Evolutionary conservation across 495 filamentous ascomycete genomes (phyloP).

Genomic region (Aspergillus funiculosus): DNA sequence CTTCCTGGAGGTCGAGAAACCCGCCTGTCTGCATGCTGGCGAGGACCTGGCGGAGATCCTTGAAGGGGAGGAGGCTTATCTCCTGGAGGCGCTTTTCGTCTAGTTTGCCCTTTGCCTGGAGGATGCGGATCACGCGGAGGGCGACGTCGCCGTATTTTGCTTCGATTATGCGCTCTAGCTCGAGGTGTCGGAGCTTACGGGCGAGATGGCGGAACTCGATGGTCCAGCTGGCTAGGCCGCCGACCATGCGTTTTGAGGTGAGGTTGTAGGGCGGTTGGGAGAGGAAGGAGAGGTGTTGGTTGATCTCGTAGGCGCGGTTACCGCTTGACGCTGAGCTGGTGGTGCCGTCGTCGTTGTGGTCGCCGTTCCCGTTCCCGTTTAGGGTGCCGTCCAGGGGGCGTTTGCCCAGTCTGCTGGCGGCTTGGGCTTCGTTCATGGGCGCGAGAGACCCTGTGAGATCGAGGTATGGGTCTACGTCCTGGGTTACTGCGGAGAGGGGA

Average conservation of each 20-base stretch:
- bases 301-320: slow-evolving; percentile 49
- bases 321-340: slow-evolving; percentile 33
- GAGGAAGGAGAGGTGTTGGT: slow-evolving; percentile 72
- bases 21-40: slow-evolving; percentile 74
- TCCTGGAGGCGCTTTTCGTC: slow-evolving; percentile 80
- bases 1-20: slow-evolving; percentile 83
- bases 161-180: slow-evolving; percentile 72
- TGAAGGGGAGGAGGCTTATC: slow-evolving; percentile 68
- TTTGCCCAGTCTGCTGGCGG: slow-evolving; percentile 29
- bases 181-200: slow-evolving; percentile 58
- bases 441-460: slow-evolving; percentile 38
- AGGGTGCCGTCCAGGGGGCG: slow-evolving; percentile 36
- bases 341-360: slow-evolving; percentile 9
- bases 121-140: slow-evolving; percentile 70
- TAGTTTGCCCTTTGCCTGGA: slow-evolving; percentile 79
- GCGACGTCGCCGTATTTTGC: slow-evolving; percentile 70
- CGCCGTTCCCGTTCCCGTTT: slow-evolving; percentile 27
- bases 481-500: slow-evolving; percentile 30
- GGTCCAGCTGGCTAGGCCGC: slow-evolving; percentile 66
- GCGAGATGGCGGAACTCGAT: slow-evolving; percentile 69
- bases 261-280: slow-evolving; percentile 66
- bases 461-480: slow-evolving; percentile 36
- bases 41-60: slow-evolving; percentile 75
- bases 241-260: slow-evolving; percentile 36
- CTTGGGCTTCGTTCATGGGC: slow-evolving; percentile 25